Evolutionary conservation across 179 eudicot genomes (phyloP).

Genomic region (Actinidia arguta): DNA sequence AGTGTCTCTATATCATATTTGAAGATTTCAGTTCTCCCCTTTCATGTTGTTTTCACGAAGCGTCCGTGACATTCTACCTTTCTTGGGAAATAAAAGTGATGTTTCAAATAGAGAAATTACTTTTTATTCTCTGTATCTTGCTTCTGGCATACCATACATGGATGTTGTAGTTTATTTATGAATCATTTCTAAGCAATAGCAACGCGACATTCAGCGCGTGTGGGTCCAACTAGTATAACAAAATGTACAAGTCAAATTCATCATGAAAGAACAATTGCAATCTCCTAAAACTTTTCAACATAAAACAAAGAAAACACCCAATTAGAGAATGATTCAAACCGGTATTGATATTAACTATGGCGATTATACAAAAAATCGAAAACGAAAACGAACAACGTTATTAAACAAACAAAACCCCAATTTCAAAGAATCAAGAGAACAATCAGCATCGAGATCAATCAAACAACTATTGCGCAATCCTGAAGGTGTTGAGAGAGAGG

Average conservation of each 20-base stretch:
- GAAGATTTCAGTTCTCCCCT: no score
- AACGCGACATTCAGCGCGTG: no score
- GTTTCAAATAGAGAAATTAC: no score
- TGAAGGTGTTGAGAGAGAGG: background rate
- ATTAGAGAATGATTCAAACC: background rate
- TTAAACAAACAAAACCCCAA: constrained; percentile 3
- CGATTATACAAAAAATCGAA: background rate
- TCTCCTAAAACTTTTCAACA: background rate
- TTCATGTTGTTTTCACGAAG: no score
- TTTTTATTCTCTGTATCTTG: no score
- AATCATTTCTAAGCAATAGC: no score
- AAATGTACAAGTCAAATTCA: background rate
- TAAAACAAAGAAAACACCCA: background rate
- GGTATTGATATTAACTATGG: background rate
- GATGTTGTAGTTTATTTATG: no score
- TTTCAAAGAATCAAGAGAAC: background rate
- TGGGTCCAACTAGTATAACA: background rate
- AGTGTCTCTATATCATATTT: no score
- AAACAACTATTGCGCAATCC: background rate
- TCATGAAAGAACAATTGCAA: background rate
- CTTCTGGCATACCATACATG: no score
- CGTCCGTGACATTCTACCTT: no score
- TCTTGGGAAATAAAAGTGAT: no score
- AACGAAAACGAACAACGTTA: background rate
- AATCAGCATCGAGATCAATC: background rate